Evolutionary conservation across 352 stramenopile species (phyloP), one percentile per base, ranked within the genome.

Genomic region (Globisporangium canariense): DNA sequence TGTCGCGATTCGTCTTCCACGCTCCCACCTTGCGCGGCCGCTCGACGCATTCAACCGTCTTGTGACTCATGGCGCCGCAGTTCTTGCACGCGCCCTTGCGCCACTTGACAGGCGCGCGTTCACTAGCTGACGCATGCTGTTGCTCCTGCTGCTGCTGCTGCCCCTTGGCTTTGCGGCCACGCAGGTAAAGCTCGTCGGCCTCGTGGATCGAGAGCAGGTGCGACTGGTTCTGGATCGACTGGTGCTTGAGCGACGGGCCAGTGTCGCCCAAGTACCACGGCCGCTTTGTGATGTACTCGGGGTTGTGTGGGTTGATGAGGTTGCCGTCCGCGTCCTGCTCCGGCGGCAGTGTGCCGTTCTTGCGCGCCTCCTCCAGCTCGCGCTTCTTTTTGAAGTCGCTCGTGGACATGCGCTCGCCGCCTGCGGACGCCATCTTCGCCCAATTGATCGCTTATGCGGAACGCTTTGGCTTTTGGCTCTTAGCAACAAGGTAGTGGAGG

Each of bases 301-400:
- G 98, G 75, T 99, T 99, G 86, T 99, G 97, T 46, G 97, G 97
- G 78, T 99, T 99, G 74, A 99, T 99, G 69, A 99, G 98, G 64
- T 97, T 96, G 22, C 96, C 96, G 25, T 97, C 87, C 20, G 87
- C 82, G 70, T 97, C 90, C 70, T 96, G 74, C 74, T 95, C 88
- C 0, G 90, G 89, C 20, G 86, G 87, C 57, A 94, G 69, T 62
- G 79, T 92, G n/a, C 90, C 90, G 49, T 91, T 91, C 75, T 96
- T 94, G 36, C 90, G 83, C 62, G 89, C 90, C 65, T 97, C 88
- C n/a, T 96, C 86, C 43, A 96, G 75, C 75, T 96, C 89, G 60
- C 76, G 76, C 77, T 97, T 93, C 76, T 93, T 92, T 74, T 91
- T 90, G 65, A 91, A 91, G 70, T 93, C 86, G 66, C 71, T 83